Percentiles rank a stretch among this genome's conserved stretches.
Evolutionary conservation across 23 red algal genomes (phyloP).

Genomic region (Pyropia yezoensis): DNA sequence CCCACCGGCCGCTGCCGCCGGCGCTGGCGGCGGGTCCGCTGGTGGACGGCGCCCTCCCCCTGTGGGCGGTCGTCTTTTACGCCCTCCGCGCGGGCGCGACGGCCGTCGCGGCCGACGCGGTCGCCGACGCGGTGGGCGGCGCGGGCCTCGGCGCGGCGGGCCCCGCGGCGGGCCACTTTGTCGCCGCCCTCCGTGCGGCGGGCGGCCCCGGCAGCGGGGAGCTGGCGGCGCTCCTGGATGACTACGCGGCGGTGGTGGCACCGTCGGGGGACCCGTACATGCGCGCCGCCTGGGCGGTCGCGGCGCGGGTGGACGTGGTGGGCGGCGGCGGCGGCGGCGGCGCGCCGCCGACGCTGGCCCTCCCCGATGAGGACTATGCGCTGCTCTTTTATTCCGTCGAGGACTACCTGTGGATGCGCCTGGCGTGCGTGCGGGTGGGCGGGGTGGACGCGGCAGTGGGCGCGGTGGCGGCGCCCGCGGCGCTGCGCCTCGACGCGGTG

Average conservation of each 20-base stretch:
- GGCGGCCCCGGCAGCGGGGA: conserved; percentile 17
- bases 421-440: conserved; percentile 34
- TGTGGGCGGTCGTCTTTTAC: conserved; percentile 71
- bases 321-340: conserved; percentile 23
- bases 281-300: conserved; percentile 26
- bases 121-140: conserved; percentile 23
- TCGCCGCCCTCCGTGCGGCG: conserved; percentile 30
- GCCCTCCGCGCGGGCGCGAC: conserved; percentile 57
- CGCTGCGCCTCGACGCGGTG: conserved; percentile 37
- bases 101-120: conserved; percentile 30
- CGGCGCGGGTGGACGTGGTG: conserved; percentile 72
- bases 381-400: conserved; percentile 79
- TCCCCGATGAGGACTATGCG: conserved; percentile 58
- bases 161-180: conserved; percentile 17
- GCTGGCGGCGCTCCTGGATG: conserved; percentile 12
- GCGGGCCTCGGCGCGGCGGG: conserved; percentile 37
- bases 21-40: conserved; percentile 17
- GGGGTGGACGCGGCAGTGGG: conserved; percentile 37
- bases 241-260: conserved; percentile 12
- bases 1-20: not conserved
- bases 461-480: conserved; percentile 20
- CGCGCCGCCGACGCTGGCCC: conserved; percentile 39
- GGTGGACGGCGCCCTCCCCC: conserved; percentile 44
- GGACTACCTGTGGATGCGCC: conserved; percentile 86
- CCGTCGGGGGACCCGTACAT: conserved; percentile 16